Evolutionary conservation across 2,329 filamentous ascomycete genomes (phyloP), one percentile per base, ranked within the genome.

Genomic region (Neonectria sp.): DNA sequence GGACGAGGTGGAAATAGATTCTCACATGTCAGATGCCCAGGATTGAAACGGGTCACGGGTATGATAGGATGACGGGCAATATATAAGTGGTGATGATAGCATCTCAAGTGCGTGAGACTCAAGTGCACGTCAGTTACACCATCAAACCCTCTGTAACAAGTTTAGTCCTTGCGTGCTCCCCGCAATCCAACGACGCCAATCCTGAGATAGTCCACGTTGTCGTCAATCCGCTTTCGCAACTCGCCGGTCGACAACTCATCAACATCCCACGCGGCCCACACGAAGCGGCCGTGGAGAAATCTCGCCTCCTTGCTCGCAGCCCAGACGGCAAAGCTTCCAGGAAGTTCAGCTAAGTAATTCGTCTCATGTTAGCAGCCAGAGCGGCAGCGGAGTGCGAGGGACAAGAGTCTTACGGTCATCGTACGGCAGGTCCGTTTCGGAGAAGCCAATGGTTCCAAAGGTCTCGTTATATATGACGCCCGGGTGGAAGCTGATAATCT

Each of bases 201-300:
- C 9, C 51, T 46, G 4, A 62, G 51, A 48, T 46, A 62, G 27
- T 62, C 49, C 0, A 55, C 29, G 37, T 55, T 55, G 2, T 55
- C 59, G 33, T 68, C 65, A 24, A 68, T 68, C 27, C 37, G 37
- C 52, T 61, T 43, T 13, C 65, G 51, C 13, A 68, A 24, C 11
- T 49, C 21, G 4, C 65, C 65, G 13, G 45, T 53, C 71, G 83
- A 82, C 43, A 87, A 76, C 70, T 86, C 85, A 51, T 85, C 80
- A 3, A 86, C 81, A 72, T 87, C 86, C 85, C 84, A 87, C 37
- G 84, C 84, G 6, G 80, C 78, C 82, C 83, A 87, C 2, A 86
- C 69, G 35, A 83, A 82, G 56, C 82, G 83, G 13, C 81, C 78
- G 56, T 81, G 83, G 21, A 87, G 71, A 67, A 86, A 86, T 2